Conservation (phyloP, 2,329 filamentous ascomycete genomes). For the Stagonosporopsis rhizophila region DNA sequence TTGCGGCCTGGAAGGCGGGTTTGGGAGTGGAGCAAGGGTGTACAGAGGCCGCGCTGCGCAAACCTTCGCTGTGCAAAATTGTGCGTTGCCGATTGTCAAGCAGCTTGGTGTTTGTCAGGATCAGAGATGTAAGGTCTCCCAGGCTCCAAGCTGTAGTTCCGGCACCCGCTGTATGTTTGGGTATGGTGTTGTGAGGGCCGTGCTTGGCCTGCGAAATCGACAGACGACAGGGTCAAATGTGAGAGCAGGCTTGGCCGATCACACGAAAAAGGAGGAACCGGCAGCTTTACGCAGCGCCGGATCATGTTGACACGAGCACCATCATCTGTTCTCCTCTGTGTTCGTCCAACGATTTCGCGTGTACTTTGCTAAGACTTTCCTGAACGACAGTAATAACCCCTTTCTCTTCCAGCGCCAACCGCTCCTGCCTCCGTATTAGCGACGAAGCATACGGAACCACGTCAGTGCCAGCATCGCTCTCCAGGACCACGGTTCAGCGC, state of each 20-base stretch:
- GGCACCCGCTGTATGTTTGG: not conserved
- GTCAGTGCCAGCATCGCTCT: slow-evolving; percentile 14
- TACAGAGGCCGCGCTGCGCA: not conserved
- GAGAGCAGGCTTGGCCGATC: slow-evolving; percentile 5
- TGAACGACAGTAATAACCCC: slow-evolving; percentile 40
- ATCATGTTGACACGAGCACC: not conserved
- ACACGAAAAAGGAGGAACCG: slow-evolving; percentile 1
- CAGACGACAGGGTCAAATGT: slow-evolving; percentile 1
- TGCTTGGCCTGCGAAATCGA: not conserved
- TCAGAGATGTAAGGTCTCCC: not conserved
- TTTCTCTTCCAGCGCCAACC: slow-evolving; percentile 25
- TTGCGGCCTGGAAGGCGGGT: not conserved
- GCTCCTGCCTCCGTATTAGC: slow-evolving; percentile 27
- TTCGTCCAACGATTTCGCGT: not conserved
- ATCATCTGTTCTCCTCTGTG: not conserved
- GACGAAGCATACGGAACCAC: slow-evolving; percentile 20
- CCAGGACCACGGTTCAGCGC: slow-evolving; percentile 4
- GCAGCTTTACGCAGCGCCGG: not conserved
- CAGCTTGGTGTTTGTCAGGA: not conserved
- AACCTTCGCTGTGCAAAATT: not conserved
- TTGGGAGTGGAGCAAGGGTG: not conserved
- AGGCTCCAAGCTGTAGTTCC: not conserved
- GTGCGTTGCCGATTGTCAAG: not conserved
- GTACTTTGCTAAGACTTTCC: slow-evolving; percentile 30
- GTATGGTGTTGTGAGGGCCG: not conserved